Percentiles rank a stretch among this genome's conserved stretches.
phyloP scores from a whole-genome alignment of 306 rosid species.

The Inga laurina region DNA sequence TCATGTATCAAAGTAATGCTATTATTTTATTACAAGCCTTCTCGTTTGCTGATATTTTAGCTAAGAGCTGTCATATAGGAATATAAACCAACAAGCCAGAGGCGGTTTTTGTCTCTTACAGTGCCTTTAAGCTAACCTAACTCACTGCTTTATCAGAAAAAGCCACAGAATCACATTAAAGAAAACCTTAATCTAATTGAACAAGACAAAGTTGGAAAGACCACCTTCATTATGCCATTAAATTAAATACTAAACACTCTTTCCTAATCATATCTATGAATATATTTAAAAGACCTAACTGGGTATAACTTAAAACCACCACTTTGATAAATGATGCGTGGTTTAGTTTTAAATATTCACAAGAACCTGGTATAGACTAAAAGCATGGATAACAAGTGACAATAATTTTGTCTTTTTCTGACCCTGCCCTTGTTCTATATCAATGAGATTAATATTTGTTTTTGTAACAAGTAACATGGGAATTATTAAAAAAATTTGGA shows the following conservation, averaged over 20 bases:
- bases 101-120: constrained; percentile 22
- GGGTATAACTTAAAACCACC: background rate
- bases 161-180: background rate
- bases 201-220: constrained; percentile 33
- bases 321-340: background rate
- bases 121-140: constrained; percentile 29
- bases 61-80: background rate
- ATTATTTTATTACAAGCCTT: background rate
- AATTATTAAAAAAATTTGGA: constrained; percentile 19
- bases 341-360: background rate
- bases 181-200: background rate
- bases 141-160: background rate
- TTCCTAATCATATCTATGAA: background rate
- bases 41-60: background rate
- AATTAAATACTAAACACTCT: constrained; percentile 21
- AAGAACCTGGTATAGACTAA: background rate
- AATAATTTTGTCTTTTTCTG: background rate
- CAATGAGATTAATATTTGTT: background rate
- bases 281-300: background rate
- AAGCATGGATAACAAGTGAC: background rate
- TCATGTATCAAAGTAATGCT: background rate
- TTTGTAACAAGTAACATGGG: background rate
- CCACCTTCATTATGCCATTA: background rate
- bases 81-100: background rate
- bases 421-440: background rate